These are phyloP conservation scores for Moniliophthora roreri DNA, from an alignment of 1,284 basidiomycete species.

Conservation along the genomic window DNA sequence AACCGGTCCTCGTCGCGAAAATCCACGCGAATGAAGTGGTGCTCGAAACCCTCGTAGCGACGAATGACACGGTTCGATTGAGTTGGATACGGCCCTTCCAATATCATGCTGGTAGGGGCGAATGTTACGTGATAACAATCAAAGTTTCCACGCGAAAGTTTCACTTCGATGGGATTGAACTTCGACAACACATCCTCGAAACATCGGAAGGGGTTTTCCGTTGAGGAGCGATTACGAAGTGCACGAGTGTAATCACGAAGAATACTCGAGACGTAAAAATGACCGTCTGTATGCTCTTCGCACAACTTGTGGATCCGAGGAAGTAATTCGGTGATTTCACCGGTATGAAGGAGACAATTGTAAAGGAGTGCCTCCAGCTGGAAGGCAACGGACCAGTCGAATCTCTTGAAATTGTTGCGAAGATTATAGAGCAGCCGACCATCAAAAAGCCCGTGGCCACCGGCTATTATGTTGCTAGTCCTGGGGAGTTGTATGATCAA, in stretches of 20 bases:
- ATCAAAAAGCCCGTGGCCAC: constrained; percentile 48
- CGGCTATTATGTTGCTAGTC: constrained; percentile 42
- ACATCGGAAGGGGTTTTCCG: constrained; percentile 47
- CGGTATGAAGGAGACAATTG: constrained; percentile 56
- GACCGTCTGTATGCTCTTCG: constrained; percentile 23
- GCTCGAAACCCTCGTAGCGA: constrained; percentile 44
- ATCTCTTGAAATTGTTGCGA: constrained; percentile 37
- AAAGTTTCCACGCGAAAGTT: constrained; percentile 37
- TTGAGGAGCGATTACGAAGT: constrained; percentile 38
- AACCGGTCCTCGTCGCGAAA: constrained; percentile 77
- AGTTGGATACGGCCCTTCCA: constrained; percentile 71
- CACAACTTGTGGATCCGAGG: constrained; percentile 41
- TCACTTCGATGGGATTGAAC: constrained; percentile 22
- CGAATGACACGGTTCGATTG: constrained; percentile 68
- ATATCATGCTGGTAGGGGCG: constrained; percentile 66
- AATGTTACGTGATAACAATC: constrained; percentile 66
- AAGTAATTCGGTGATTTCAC: constrained; percentile 48
- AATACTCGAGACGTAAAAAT: constrained; percentile 40
- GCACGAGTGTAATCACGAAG: constrained; percentile 52
- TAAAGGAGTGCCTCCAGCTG: constrained; percentile 67
- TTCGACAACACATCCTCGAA: constrained; percentile 40
- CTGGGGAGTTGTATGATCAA: constrained; percentile 28
- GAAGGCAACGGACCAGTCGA: constrained; percentile 64
- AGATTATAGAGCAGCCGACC: constrained; percentile 45
- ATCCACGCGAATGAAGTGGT: constrained; percentile 73